Evolutionary conservation across 108 stramenopile genomes (phyloP).

Genomic region (Pseudonitzschia delicatissima): DNA sequence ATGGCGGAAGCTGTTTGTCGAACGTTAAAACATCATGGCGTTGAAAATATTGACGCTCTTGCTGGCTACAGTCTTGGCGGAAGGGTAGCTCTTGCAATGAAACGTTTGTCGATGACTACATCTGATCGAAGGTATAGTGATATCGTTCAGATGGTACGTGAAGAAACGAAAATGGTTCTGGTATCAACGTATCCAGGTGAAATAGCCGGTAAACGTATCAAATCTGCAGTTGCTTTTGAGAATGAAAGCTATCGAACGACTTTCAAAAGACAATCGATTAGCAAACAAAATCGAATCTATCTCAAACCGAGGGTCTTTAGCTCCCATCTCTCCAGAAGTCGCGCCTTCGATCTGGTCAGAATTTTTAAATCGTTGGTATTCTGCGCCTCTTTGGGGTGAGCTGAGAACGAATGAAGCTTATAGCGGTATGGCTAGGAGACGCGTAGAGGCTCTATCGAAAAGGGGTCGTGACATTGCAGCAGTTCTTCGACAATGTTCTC

Average conservation of each 20-base stretch:
- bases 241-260: slow-evolving; percentile 23
- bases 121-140: slow-evolving; percentile 1
- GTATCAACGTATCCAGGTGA: slow-evolving; percentile 34
- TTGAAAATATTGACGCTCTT: slow-evolving; percentile 58
- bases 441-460: slow-evolving; percentile 25
- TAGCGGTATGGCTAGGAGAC: slow-evolving; percentile 34
- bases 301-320: slow-evolving; percentile 11
- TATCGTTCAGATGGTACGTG: neutral
- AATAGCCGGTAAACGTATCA: neutral
- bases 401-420: slow-evolving; percentile 32
- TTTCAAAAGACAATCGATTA: slow-evolving; percentile 39
- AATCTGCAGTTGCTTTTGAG: neutral
- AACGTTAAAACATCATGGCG: slow-evolving; percentile 46
- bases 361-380: slow-evolving; percentile 66
- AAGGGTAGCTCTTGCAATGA: slow-evolving; percentile 82
- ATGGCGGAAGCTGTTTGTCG: slow-evolving; percentile 52
- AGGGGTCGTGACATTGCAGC: slow-evolving; percentile 59
- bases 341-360: slow-evolving; percentile 24
- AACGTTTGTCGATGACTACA: slow-evolving; percentile 21
- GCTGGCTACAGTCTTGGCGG: slow-evolving; percentile 85
- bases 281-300: slow-evolving; percentile 10
- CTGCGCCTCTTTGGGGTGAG: slow-evolving; percentile 56
- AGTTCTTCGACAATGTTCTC: slow-evolving; percentile 59
- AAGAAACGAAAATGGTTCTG: slow-evolving; percentile 31
- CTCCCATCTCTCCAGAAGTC: neutral